Base-by-base conservation (phyloP, 805 yeast species). In the Yueomyces sinensis region DNA sequence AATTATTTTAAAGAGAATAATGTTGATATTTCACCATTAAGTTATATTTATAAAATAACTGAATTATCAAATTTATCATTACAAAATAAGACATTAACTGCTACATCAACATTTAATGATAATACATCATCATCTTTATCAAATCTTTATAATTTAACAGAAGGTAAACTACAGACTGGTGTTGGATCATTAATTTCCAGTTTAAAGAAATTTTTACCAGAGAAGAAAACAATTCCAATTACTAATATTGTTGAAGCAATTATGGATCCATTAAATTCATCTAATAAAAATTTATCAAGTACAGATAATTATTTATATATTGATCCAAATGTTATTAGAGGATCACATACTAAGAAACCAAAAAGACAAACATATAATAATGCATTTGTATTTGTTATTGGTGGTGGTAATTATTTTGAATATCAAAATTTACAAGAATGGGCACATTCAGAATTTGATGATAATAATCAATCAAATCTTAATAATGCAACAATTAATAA, bases 361-460 rank as follows among this genome's bases (percentile, higher is more conserved):
- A 80, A 75, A 55, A 74, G 94, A 50, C 82, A 78, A 44, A 63
- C 77, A 9, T 84, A 82, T 55, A 75, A 74, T 39, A 91, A 84
- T 44, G 74, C 93, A 2, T 62, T 83, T 33, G 94, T 91, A 16
- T 91, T 91, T 56, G 83, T 87, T 34, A 87, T 91, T 37, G 99
- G 98, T 18, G 98, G 98, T 25, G 97, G 97, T 32, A 87, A 83
- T 57, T 91, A 86, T 54, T 62, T 82, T 41, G 99, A 91, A 61
- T 91, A 89, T 54, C 93, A 87, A 39, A 89, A 89, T 50, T 68
- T 91, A 50, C 94, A 83, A 56, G 95, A 87, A 56, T 87, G 95
- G 93, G 72, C 74, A 0, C 55, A 62, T 31, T 53, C 62, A 4
- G 60, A 54, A 33, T 50, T 59, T 31, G 65, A 61, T 32, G 56